phyloP scores from a whole-genome alignment of 495 filamentous ascomycete genomes.

The Annulohypoxylon maeteangense region DNA sequence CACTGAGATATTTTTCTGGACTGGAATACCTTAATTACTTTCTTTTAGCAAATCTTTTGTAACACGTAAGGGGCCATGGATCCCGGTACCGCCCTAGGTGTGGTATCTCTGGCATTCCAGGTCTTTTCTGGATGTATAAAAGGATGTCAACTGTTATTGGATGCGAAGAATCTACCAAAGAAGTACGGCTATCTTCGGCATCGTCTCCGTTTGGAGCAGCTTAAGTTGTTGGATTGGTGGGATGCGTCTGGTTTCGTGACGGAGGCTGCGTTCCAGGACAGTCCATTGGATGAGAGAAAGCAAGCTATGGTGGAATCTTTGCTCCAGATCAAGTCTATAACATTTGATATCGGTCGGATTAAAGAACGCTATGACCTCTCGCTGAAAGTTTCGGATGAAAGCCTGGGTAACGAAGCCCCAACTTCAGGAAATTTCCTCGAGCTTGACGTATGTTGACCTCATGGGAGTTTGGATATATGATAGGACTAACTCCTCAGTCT shows the following conservation, averaged over 20 bases:
- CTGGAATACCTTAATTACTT: not conserved
- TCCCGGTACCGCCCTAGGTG: not conserved
- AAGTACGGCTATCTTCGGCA: not conserved
- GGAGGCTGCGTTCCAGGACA: not conserved
- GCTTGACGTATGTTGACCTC: not conserved
- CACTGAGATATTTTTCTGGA: not conserved
- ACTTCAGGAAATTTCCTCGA: not conserved
- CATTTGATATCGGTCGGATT: not conserved
- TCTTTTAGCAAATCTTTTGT: not conserved
- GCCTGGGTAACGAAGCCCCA: not conserved
- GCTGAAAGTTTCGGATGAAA: not conserved
- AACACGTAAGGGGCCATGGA: not conserved
- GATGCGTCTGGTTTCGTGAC: not conserved
- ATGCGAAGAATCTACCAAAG: not conserved
- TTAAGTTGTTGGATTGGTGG: conserved; percentile 2
- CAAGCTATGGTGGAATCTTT: not conserved
- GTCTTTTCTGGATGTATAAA: not conserved
- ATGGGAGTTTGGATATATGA: not conserved
- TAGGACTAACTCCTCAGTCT: not conserved
- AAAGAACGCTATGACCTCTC: not conserved
- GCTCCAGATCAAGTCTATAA: not conserved
- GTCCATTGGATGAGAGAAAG: not conserved
- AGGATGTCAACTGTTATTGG: conserved; percentile 1
- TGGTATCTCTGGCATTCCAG: conserved; percentile 4
- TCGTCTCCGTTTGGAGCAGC: not conserved